Base-by-base conservation (phyloP, 2,329 filamentous ascomycete species). In the Gremmenia infestans region DNA sequence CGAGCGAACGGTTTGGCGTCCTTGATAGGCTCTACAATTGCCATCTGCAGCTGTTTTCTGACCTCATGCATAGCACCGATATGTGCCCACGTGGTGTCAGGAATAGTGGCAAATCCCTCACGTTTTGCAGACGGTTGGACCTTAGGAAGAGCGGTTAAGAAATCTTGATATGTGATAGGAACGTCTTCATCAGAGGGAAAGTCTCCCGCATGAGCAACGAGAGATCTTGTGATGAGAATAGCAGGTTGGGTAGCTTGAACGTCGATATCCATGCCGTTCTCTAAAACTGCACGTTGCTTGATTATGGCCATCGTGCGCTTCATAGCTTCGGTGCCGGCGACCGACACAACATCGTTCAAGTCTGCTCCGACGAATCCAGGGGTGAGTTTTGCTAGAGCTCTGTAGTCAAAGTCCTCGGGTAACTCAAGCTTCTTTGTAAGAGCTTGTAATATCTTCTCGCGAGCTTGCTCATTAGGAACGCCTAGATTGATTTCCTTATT, bases 311-410 rank as follows among this genome's bases (percentile, higher is more conserved):
- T 70, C 67, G 70, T 69, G 8, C 69, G 64, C 55, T 71, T 71
- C 68, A 71, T 71, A 2, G 69, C 68, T 61, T 70, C 68, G 15
- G 70, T 71, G 8, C 70, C 68, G n/a, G 69, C 70, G 7, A 71
- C 68, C 5, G 69, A 71, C 15, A 81, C 74, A n/a, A 86, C 73
- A 57, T 77, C 87, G 60, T 88, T 84, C 4, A 99, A 75, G 75
- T 99, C 94, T 5, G 90, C 89, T 11, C 92, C 93, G 0, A 99
- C 93, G 63, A 94, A 99, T 1, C 94, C 94, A 5, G 94, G 90
- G 0, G 93, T 97, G 64, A 86, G 79, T 65, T 89, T 92, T 5
- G 93, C 91, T 3, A 99, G 76, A 15, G 80, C 75, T 25, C 75
- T 74, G 63, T 93, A 88, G 68, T 96, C 83, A 19, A 97, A 81